Base-by-base conservation (phyloP, 2,329 filamentous ascomycete species). In the Didymella exigua region DNA sequence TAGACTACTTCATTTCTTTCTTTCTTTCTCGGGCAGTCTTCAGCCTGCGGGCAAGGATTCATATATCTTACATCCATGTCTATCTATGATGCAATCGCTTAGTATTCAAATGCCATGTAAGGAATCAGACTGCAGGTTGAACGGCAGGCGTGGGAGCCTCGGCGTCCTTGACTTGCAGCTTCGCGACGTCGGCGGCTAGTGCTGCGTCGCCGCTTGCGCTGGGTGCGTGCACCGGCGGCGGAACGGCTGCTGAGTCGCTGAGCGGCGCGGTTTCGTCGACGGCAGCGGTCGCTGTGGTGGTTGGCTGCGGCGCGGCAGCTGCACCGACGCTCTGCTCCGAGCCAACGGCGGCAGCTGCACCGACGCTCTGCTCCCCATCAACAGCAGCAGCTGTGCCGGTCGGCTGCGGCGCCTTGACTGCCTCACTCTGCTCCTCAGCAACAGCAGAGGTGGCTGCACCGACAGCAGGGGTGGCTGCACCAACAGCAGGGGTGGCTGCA, bases 111-210 rank as follows among this genome's bases (percentile, higher is more conserved):
- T 43, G 43, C 43, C 42, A 30, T 18, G 36, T 36, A 29, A n/a
- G 14, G 21, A 37, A 10, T 30, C 3, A 19, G 2, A 41, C n/a
- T n/a, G n/a, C n/a, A 8, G 14, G 14, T 23, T 16, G 61, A 8
- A 54, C 59, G 7, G 43, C 48, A 21, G 53, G 38, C 45, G 63
- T 68, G 19, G 49, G 53, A 2, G 65, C 44, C 43, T 66, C 66
- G n/a, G 59, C 45, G 4, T 54, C 60, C 30, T 69, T 67, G 51
- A 69, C 60, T 13, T 68, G 56, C 4, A 71, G 44, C 33, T 68
- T 66, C 7, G 56, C 63, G 8, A 70, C 60, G n/a, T 58, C 61
- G 13, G 62, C 56, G 16, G 59, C 61, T 16, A 68, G 46, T 16
- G 60, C 59, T 5, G 55, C 53, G 11, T 58, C 47, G 9, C 48